Base-by-base conservation (phyloP, 2,329 filamentous ascomycete species). In the Trichoderma simmonsii region DNA sequence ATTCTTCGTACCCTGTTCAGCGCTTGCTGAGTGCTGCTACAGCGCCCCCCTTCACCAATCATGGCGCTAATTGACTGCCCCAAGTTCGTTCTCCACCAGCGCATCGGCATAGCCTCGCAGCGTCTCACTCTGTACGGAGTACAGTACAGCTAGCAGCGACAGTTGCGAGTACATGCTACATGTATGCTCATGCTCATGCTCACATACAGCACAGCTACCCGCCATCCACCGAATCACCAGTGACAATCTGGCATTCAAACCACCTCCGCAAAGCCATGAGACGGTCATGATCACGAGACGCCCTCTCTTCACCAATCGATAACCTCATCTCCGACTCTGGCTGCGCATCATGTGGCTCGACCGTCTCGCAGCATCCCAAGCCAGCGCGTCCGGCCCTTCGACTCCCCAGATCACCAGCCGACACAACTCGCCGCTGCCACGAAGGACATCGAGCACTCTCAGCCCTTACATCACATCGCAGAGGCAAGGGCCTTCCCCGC, bases 311-410 rank as follows among this genome's bases (percentile, higher is more conserved):
- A 14, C 60, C 39, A 61, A 62, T 34, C 57, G 56, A 70, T 70
- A 62, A 54, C 67, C 39, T 21, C 57, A 34, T n/a, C 57, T 7
- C 67, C 39, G 43, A 34, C 67, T 62, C 67, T 28, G 34, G 57
- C 56, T 73, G 71, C 71, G 73, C 77, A 82, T 77, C 77, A 97
- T 97, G 93, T 97, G 94, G 94, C 90, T 97, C 79, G 94, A 97
- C 84, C 92, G 94, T 80, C 90, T 97, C 75, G 91, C 92, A 75
- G 90, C 79, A 73, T 77, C 88, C 77, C 91, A 92, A 81, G 88
- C 90, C 71, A 90, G 75, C 74, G 88, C 80, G 84, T 89, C 82
- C 73, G 84, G 82, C 75, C 85, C 88, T 71, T 86, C 88, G 74
- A 89, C 89, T 72, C 88, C 90, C 73, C 85, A 89, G 78, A 84